A percentile compares a stretch with the other conserved stretches of the same genome.
phyloP scores from a whole-genome alignment of 2,329 filamentous ascomycete species.

The Raffaelea deltoideospora region DNA sequence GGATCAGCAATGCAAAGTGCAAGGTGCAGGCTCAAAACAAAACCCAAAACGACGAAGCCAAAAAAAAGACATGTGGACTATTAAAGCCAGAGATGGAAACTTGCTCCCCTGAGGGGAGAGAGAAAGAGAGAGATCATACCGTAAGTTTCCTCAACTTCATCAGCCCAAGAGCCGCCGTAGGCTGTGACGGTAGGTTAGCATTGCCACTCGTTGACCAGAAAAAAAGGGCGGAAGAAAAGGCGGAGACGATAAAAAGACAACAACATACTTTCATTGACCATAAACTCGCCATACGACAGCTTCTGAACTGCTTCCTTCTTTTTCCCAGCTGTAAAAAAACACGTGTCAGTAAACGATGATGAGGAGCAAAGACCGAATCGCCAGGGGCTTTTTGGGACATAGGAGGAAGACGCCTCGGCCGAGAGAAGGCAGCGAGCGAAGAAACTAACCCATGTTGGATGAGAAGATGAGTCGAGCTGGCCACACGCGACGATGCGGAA shows the following conservation, averaged over 20 bases:
- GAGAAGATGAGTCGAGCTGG: constrained; percentile 9
- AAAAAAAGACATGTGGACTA: too few relatives aligned
- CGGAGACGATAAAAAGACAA: neutral
- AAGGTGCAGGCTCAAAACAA: too few relatives aligned
- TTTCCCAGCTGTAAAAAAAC: constrained; percentile 56
- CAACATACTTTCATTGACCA: constrained; percentile 73
- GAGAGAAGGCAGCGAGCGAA: neutral
- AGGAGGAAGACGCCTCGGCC: neutral
- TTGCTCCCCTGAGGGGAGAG: too few relatives aligned
- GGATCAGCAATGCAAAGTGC: too few relatives aligned
- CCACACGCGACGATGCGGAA: constrained; percentile 15
- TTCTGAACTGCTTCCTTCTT: constrained; percentile 92
- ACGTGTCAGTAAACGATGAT: constrained; percentile 17
- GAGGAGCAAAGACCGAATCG: neutral
- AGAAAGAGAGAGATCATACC: constrained; percentile 36
- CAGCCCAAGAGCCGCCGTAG: constrained; percentile 79
- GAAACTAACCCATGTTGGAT: constrained; percentile 13
- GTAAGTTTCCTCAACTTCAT: constrained; percentile 89
- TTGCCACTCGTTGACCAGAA: neutral
- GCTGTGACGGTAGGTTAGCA: constrained; percentile 15
- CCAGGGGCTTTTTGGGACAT: neutral
- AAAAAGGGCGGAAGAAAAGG: neutral
- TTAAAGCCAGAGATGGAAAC: too few relatives aligned
- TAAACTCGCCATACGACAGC: constrained; percentile 94
- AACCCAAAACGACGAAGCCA: too few relatives aligned